A percentile compares a stretch with the other conserved stretches of the same genome.
phyloP scores from a whole-genome alignment of 495 filamentous ascomycete genomes.

The Amniculicola lignicola region DNA sequence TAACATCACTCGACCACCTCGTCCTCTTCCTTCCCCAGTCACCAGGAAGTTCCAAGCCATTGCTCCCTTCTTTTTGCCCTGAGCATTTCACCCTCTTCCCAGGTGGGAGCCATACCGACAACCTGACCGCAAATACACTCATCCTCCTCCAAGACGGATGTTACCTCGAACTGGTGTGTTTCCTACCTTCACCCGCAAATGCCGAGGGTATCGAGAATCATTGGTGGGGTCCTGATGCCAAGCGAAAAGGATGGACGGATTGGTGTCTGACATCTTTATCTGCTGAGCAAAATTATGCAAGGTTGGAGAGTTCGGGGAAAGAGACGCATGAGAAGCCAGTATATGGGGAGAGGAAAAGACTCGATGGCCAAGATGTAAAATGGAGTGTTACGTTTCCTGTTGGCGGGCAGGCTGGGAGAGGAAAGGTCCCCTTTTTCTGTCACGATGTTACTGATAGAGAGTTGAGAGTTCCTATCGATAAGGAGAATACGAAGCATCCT shows the following conservation, averaged over 20 bases:
- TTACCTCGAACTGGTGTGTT: slow-evolving; percentile 61
- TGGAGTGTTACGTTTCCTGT: slow-evolving; percentile 54
- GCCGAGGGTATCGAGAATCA: slow-evolving; percentile 40
- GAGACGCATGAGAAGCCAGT: slow-evolving; percentile 35
- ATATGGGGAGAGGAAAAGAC: slow-evolving; percentile 45
- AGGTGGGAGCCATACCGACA: slow-evolving; percentile 54
- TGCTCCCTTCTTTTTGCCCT: slow-evolving; percentile 48
- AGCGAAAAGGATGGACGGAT: slow-evolving; percentile 52
- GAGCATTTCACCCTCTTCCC: slow-evolving; percentile 53
- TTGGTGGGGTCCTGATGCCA: slow-evolving; percentile 50
- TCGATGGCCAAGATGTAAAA: slow-evolving; percentile 48
- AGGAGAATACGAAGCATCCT: slow-evolving; percentile 43
- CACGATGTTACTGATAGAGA: slow-evolving; percentile 51
- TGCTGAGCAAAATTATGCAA: slow-evolving; percentile 21
- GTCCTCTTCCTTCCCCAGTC: slow-evolving; percentile 53
- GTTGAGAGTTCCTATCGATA: slow-evolving; percentile 45
- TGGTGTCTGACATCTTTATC: slow-evolving; percentile 50
- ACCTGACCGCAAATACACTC: slow-evolving; percentile 55
- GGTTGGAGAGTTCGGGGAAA: slow-evolving; percentile 30
- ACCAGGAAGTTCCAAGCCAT: slow-evolving; percentile 36
- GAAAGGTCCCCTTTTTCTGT: slow-evolving; percentile 55
- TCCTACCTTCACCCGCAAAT: slow-evolving; percentile 47
- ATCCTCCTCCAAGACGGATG: slow-evolving; percentile 55
- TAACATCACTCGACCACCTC: slow-evolving; percentile 52
- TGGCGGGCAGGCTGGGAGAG: slow-evolving; percentile 25